Evolutionary conservation across 371 early-diverging fungal genomes (phyloP).

Genomic region (Actinomortierella ambigua): DNA sequence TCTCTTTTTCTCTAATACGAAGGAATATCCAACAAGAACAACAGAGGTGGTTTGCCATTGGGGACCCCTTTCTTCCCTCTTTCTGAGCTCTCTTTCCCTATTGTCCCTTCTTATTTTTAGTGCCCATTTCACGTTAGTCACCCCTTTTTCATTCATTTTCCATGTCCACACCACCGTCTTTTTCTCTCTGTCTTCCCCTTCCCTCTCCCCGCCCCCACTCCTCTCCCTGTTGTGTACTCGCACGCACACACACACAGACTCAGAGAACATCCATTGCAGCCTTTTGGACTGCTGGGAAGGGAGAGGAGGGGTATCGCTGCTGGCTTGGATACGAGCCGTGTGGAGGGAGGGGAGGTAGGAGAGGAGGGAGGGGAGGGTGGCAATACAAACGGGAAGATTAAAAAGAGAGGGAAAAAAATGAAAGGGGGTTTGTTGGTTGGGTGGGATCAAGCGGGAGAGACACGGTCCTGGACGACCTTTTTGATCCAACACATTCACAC

Average conservation of each 20-base stretch:
- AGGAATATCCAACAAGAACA: slow-evolving; percentile 4
- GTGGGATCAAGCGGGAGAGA: slow-evolving; percentile 1
- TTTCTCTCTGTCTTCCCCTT: not conserved
- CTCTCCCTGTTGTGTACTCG: too few relatives aligned
- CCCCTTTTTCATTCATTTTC: not conserved
- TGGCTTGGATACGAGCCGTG: not conserved
- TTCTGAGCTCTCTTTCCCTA: not conserved
- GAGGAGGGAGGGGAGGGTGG: slow-evolving; percentile 1
- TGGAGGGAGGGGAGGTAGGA: slow-evolving; percentile 5
- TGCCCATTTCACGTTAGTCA: not conserved
- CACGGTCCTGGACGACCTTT: too few relatives aligned
- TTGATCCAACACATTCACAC: too few relatives aligned
- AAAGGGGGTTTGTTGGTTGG: not conserved
- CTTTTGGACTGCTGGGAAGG: too few relatives aligned
- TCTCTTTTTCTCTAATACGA: not conserved
- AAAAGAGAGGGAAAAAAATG: slow-evolving; percentile 1
- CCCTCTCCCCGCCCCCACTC: not conserved
- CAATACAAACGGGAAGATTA: slow-evolving; percentile 4
- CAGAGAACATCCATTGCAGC: too few relatives aligned
- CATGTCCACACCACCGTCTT: slow-evolving; percentile 1
- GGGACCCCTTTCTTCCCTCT: not conserved
- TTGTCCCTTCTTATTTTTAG: slow-evolving; percentile 3
- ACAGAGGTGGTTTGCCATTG: slow-evolving; percentile 3
- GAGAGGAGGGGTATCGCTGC: not conserved
- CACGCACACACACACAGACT: slow-evolving; percentile 2